Base-by-base conservation (phyloP, 305 asterid species). In the Fraxinus greggii region DNA sequence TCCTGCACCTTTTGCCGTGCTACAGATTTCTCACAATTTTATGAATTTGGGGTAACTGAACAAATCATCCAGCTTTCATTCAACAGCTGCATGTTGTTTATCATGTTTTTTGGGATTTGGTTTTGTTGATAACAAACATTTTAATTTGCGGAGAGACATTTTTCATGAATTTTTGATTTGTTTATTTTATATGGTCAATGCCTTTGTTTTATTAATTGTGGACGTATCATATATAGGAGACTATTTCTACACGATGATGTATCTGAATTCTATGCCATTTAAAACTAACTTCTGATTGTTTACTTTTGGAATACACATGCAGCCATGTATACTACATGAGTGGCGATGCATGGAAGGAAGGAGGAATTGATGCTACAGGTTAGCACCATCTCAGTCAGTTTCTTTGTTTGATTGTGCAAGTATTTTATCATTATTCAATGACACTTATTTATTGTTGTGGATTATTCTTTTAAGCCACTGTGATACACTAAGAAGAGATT, bases 331-430 rank as follows among this genome's bases (percentile, higher is more conserved):
- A 93, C 91, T 96, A 96, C 91, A 96, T 94, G 98, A 96, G 99
- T 85, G 99, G 99, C 78, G 99, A 96, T 91, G 98, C 98, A 32
- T 96, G 99, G 99, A 96, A 96, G 90, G 98, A 94, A 88, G 99
- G 99, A 86, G 99, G 99, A 42, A 96, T 96, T 80, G 99, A 96
- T 90, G 98, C 98, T 77, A 96, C 99, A 73, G 99, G 99, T 94
- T 73, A 89, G 93, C 84, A 76, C 84, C 78, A 38, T 82, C 85
- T 75, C 83, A 28, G 24, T 69, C 76, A 54, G 36, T 78, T 80
- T 79, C 35, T 35, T 75, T 56, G 4, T 31, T 51, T 80, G 76
- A n/a, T 65, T 81, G 73, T 72, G 77, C 72, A 65, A 80, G 69
- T 2, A 8, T 38, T 80, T 80, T 17, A 33, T 79, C 73, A 72